Conservation (phyloP, 2,329 filamentous ascomycete genomes). For the Juglanconis sp. region DNA sequence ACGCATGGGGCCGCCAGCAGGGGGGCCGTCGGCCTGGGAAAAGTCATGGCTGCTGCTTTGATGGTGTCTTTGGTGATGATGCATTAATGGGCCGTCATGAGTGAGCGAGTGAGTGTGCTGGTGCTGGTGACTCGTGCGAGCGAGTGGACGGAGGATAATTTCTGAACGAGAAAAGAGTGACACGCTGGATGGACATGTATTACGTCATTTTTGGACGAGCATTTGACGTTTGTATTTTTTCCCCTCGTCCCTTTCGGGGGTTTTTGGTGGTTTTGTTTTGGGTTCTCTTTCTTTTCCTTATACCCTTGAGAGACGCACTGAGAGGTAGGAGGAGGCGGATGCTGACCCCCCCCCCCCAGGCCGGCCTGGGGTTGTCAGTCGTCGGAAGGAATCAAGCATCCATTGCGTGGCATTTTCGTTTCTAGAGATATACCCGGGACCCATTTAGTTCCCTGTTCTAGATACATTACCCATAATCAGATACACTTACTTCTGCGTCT, state of each 20-base stretch:
- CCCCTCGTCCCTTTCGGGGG: not conserved
- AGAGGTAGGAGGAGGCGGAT: no score
- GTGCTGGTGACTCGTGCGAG: not conserved
- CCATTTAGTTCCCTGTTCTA: not conserved
- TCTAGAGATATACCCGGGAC: slow-evolving; percentile 4
- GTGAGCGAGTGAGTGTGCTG: not conserved
- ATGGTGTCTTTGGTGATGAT: not conserved
- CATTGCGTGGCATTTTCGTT: not conserved
- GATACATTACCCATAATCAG: not conserved
- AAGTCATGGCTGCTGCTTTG: slow-evolving; percentile 8
- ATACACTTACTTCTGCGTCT: not conserved
- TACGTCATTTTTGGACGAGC: no score
- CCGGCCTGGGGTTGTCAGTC: not conserved
- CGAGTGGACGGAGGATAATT: no score
- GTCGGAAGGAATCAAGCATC: not conserved
- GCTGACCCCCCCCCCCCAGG: not conserved
- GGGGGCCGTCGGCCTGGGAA: not conserved
- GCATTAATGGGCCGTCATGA: not conserved
- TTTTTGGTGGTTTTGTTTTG: not conserved
- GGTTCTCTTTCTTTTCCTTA: not conserved
- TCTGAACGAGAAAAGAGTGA: no score
- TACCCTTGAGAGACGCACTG: no score
- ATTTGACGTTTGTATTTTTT: not conserved
- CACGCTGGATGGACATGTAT: no score
- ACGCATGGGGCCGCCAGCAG: slow-evolving; percentile 14